Base-by-base conservation (phyloP, 2,329 filamentous ascomycete genomes). In the Fusarium abutilonis region DNA sequence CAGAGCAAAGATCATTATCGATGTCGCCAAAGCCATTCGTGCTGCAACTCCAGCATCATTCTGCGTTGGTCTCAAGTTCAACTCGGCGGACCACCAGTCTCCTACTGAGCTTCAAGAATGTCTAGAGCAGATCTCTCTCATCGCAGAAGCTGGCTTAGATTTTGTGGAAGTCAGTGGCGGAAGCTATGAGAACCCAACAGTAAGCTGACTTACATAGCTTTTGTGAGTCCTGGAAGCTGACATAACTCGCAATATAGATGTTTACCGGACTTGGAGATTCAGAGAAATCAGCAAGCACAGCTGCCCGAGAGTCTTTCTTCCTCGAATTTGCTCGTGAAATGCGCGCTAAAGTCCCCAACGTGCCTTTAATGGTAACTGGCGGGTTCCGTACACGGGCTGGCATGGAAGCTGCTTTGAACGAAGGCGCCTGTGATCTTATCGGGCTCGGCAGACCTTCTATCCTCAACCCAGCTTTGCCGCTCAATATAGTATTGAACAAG, bases 151-250 rank as follows among this genome's bases (percentile, higher is more conserved):
- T 35, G 83, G 76, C 6, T 74, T 91, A 2, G 89, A 91, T 73
- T 90, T 90, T 63, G 74, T 91, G 2, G 88, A 92, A 73, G 81
- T 91, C 23, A 86, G 82, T 15, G 89, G 89, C 0, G 88, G 89
- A 0, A 83, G 73, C 0, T 87, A 83, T 61, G 83, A 87, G 64
- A 73, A 86, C 52, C 79, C 84, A 0, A 67, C 62, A 46, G 82
- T 84, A 67, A 47, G 70, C 2, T 4, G 7, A n/a, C 3, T 1
- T 4, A 11, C 4, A 46, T 15, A 0, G 7, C 49, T 66, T 34
- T 41, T 8, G 23, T 14, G 10, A 21, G 4, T 10, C 15, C 38
- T 1, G 13, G 0, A 9, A 28, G 31, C 35, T 47, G 60, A 48
- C 28, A 66, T 10, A 0, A 21, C 29, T 15, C 55, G 36, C 10